A percentile compares a stretch with the other conserved stretches of the same genome.
phyloP scores from a whole-genome alignment of 306 rosid genomes.

The Luffa aegyptiaca region DNA sequence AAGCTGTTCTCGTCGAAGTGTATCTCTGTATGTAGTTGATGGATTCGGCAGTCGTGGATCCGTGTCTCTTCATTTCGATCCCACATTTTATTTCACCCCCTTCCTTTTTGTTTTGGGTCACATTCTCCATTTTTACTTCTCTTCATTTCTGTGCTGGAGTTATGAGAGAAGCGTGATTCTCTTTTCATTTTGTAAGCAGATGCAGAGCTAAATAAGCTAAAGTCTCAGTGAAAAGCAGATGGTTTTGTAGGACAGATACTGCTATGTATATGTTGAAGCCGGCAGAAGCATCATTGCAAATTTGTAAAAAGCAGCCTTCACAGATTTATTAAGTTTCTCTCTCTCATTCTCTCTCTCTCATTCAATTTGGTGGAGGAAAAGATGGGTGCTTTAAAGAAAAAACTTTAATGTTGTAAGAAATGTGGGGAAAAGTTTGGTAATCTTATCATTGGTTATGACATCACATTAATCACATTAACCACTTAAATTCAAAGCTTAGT shows the following conservation, averaged over 20 bases:
- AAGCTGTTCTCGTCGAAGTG: constrained; percentile 12
- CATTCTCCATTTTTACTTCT: constrained; percentile 31
- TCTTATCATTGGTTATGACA: background rate
- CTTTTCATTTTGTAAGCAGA: constrained; percentile 39
- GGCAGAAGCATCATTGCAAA: background rate
- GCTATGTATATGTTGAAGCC: constrained; percentile 9
- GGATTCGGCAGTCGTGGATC: constrained; percentile 33
- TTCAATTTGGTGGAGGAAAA: background rate
- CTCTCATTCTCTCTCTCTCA: background rate
- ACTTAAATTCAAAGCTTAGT: background rate
- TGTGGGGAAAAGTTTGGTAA: background rate
- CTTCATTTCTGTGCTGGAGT: constrained; percentile 31
- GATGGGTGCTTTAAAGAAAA: too few species aligned
- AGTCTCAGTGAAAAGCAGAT: background rate
- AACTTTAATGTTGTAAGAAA: background rate
- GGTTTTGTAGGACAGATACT: constrained; percentile 3
- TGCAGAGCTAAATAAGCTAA: constrained; percentile 42
- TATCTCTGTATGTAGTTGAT: constrained; percentile 55
- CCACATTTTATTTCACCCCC: constrained; percentile 18
- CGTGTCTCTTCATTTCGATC: constrained; percentile 5
- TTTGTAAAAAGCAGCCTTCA: background rate
- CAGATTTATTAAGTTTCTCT: background rate
- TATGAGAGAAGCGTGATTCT: constrained; percentile 35
- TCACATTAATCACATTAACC: background rate
- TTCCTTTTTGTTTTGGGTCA: constrained; percentile 13